A percentile compares a stretch with the other conserved stretches of the same genome.
phyloP scores from a whole-genome alignment of 192 early-diverging fungal species.

The Backusella liffmaniae region DNA sequence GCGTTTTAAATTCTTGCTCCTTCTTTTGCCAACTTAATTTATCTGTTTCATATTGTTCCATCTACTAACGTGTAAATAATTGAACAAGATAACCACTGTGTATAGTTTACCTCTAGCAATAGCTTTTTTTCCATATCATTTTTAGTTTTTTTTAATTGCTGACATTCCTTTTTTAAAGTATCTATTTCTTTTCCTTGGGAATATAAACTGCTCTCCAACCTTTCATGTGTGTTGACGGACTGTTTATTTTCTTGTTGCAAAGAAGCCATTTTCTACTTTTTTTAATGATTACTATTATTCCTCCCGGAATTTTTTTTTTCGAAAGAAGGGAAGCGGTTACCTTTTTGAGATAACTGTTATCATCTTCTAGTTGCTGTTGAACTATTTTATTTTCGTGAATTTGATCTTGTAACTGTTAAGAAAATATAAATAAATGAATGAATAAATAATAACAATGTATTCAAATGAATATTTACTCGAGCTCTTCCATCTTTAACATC shows the following conservation, averaged over 20 bases:
- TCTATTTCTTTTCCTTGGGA: constrained; percentile 39
- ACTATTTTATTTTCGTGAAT: background rate
- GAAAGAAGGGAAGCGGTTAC: background rate
- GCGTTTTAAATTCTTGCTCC: constrained; percentile 36
- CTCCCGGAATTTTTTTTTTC: background rate
- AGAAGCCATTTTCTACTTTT: constrained; percentile 9
- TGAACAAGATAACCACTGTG: background rate
- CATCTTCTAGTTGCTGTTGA: background rate
- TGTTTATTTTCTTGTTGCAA: constrained; percentile 21
- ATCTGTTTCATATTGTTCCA: constrained; percentile 39
- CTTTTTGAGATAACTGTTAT: constrained; percentile 14
- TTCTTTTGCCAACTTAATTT: constrained; percentile 40
- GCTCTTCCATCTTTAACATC: background rate
- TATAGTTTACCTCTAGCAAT: constrained; percentile 20
- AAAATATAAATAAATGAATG: background rate
- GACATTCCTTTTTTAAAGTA: constrained; percentile 35
- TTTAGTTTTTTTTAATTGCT: constrained; percentile 29
- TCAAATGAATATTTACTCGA: background rate
- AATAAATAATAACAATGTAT: background rate
- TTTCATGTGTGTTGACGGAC: constrained; percentile 13
- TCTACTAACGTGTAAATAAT: constrained; percentile 6
- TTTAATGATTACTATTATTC: background rate
- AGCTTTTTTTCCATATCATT: constrained; percentile 44
- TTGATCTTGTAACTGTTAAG: constrained; percentile 8
- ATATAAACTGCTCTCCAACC: constrained; percentile 46